These are phyloP conservation scores for Fusarium coicis DNA, from an alignment of 2,329 filamentous ascomycete species.

Conservation along the genomic window DNA sequence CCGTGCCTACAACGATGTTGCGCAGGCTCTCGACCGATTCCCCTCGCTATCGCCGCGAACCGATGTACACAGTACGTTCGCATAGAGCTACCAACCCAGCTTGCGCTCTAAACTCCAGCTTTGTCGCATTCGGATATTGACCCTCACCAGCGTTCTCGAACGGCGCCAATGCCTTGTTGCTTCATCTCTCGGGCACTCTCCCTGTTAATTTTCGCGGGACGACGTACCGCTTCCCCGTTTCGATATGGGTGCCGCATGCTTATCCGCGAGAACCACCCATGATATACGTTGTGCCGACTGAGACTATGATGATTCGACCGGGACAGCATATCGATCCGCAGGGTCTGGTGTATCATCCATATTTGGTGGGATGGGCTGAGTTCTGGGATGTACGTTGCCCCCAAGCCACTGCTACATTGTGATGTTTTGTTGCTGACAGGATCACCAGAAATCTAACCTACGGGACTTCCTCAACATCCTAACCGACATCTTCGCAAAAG, in stretches of 20 bases:
- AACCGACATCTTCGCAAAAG: slow-evolving; percentile 89
- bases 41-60: slow-evolving; percentile 85
- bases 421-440: not conserved
- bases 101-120: not conserved
- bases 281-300: slow-evolving; percentile 87
- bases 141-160: slow-evolving; percentile 79
- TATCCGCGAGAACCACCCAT: slow-evolving; percentile 90
- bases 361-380: slow-evolving; percentile 87
- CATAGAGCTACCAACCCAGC: slow-evolving; percentile 45
- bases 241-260: slow-evolving; percentile 90
- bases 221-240: slow-evolving; percentile 90
- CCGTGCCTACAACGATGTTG: slow-evolving; percentile 91
- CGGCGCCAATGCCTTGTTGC: slow-evolving; percentile 84
- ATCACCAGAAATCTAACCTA: slow-evolving; percentile 78
- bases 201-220: slow-evolving; percentile 92
- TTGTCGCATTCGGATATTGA: slow-evolving; percentile 18
- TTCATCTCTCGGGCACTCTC: slow-evolving; percentile 87
- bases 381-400: slow-evolving; percentile 83
- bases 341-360: slow-evolving; percentile 94
- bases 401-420: not conserved
- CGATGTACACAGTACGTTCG: slow-evolving; percentile 85
- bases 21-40: slow-evolving; percentile 81
- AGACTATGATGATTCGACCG: slow-evolving; percentile 88
- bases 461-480: slow-evolving; percentile 85
- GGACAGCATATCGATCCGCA: slow-evolving; percentile 96